Evolutionary conservation across 257 asterid genomes (phyloP).

Genomic region (Avicennia marina): DNA sequence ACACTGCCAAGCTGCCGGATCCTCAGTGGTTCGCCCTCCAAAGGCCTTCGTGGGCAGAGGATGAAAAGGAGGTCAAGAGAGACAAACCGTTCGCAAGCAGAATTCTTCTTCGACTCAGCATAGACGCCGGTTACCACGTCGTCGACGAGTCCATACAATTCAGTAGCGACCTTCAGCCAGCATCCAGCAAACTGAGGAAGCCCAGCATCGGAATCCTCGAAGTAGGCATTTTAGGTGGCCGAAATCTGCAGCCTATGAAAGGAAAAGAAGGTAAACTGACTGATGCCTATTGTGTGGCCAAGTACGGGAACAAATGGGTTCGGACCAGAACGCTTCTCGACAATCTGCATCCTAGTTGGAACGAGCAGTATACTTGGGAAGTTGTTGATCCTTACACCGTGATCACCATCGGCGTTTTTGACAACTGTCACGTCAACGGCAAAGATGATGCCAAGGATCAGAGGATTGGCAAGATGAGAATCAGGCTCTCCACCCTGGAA

Average conservation of each 20-base stretch:
- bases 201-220: slow-evolving; percentile 76
- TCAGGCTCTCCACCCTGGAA: slow-evolving; percentile 80
- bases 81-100: slow-evolving; percentile 76
- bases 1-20: slow-evolving; percentile 51
- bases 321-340: slow-evolving; percentile 83
- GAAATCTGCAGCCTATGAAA: slow-evolving; percentile 72
- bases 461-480: slow-evolving; percentile 84
- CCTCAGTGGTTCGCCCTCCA: slow-evolving; percentile 64
- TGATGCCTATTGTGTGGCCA: slow-evolving; percentile 89
- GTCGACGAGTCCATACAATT: slow-evolving; percentile 80
- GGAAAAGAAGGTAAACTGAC: slow-evolving; percentile 68
- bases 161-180: slow-evolving; percentile 83
- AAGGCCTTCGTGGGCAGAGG: slow-evolving; percentile 45
- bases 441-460: slow-evolving; percentile 62
- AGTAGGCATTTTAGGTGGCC: slow-evolving; percentile 75
- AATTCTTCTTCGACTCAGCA: slow-evolving; percentile 53
- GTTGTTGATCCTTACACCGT: slow-evolving; percentile 85
- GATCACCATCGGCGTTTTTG: slow-evolving; percentile 80
- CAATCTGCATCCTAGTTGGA: slow-evolving; percentile 74
- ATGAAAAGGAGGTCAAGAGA: slow-evolving; percentile 51
- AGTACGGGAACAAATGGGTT: slow-evolving; percentile 96
- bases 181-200: slow-evolving; percentile 63
- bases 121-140: slow-evolving; percentile 87
- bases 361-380: slow-evolving; percentile 98
- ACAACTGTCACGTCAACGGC: slow-evolving; percentile 71